Conservation (phyloP, 169 alveolate genomes). For the Plasmodium gonderi region DNA sequence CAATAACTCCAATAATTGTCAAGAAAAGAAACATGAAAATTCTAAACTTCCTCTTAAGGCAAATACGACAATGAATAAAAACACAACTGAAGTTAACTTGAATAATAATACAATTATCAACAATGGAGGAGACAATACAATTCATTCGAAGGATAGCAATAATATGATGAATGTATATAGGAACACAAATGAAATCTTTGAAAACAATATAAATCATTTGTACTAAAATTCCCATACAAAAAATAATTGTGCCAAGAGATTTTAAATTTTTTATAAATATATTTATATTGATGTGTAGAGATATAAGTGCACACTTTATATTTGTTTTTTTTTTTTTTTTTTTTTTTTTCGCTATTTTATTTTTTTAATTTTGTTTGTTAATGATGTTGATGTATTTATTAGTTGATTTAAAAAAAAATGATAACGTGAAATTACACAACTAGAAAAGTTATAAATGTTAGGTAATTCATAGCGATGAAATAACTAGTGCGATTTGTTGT, state of each 20-base stretch:
- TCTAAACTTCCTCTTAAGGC: neutral
- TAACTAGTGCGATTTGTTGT: neutral
- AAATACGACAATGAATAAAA: conserved; percentile 5
- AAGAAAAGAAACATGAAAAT: conserved; percentile 37
- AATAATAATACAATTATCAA: neutral
- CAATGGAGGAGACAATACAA: neutral
- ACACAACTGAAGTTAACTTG: conserved; percentile 1
- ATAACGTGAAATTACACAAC: neutral
- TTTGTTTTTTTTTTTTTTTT: neutral
- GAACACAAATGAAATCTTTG: conserved; percentile 19
- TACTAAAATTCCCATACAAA: conserved; percentile 21
- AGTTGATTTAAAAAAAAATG: neutral
- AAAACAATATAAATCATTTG: conserved; percentile 8
- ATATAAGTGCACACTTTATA: neutral
- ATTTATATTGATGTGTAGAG: neutral
- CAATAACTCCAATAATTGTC: conserved; percentile 8
- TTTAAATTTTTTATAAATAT: conserved; percentile 5
- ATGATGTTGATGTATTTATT: neutral
- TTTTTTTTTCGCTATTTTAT: neutral
- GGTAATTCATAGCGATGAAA: neutral
- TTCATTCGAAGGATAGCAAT: neutral
- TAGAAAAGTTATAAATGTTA: neutral
- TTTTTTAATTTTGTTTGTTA: neutral
- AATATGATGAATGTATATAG: conserved; percentile 8
- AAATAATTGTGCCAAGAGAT: conserved; percentile 8